A percentile compares a stretch with the other conserved stretches of the same genome.
Evolutionary conservation across 495 filamentous ascomycete genomes (phyloP).

Genomic region (Glarea lozoyensis): DNA sequence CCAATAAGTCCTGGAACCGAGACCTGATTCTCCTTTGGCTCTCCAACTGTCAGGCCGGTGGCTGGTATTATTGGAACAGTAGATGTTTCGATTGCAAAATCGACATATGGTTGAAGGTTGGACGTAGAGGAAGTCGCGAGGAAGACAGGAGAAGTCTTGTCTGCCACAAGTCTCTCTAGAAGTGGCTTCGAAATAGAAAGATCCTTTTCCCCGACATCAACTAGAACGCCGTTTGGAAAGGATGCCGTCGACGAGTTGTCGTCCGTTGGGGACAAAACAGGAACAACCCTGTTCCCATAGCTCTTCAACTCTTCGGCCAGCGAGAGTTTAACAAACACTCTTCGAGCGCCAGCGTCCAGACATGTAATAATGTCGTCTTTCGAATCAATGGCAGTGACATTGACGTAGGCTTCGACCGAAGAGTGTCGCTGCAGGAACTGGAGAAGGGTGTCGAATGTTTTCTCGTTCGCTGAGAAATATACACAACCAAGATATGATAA

Average conservation of each 20-base stretch:
- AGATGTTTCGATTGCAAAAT: slow-evolving; percentile 42
- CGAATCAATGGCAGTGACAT: slow-evolving; percentile 61
- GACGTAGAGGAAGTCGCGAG: slow-evolving; percentile 33
- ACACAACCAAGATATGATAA: slow-evolving; percentile 73
- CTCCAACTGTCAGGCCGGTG: slow-evolving; percentile 51
- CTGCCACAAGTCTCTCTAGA: slow-evolving; percentile 32
- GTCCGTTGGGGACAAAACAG: slow-evolving; percentile 32
- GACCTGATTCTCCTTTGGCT: slow-evolving; percentile 45
- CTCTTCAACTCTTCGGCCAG: slow-evolving; percentile 51
- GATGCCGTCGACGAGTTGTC: slow-evolving; percentile 22
- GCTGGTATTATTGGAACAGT: slow-evolving; percentile 76
- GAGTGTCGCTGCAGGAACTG: slow-evolving; percentile 60
- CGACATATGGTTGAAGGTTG: slow-evolving; percentile 41
- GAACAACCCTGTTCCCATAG: slow-evolving; percentile 48
- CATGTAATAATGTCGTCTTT: slow-evolving; percentile 66
- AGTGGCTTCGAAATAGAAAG: slow-evolving; percentile 25
- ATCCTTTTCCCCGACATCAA: slow-evolving; percentile 13
- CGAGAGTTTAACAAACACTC: slow-evolving; percentile 68
- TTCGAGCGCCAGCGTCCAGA: slow-evolving; percentile 79
- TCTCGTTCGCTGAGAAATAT: slow-evolving; percentile 54
- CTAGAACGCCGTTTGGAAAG: slow-evolving; percentile 15
- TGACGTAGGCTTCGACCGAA: slow-evolving; percentile 61
- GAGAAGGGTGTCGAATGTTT: slow-evolving; percentile 49
- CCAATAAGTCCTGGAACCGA: slow-evolving; percentile 62
- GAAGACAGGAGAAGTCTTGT: slow-evolving; percentile 36